Percentiles rank a stretch among this genome's conserved stretches.
These are phyloP conservation scores for Metschnikowia corniflorae DNA, from an alignment of 805 yeast genomes.

Conservation along the genomic window DNA sequence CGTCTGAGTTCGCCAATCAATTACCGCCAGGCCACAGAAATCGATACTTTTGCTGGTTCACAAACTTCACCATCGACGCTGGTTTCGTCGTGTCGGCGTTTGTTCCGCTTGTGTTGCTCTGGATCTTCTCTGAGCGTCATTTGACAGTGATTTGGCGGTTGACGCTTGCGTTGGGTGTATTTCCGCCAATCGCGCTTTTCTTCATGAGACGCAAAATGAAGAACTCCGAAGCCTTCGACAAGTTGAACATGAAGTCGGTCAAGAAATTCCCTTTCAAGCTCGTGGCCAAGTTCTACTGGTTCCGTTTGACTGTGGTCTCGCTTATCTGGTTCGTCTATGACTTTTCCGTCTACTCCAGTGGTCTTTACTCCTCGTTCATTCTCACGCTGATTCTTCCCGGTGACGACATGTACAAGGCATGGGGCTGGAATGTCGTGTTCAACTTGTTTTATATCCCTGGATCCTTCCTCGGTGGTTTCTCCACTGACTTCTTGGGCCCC, in stretches of 20 bases:
- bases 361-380: slow-evolving; percentile 76
- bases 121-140: slow-evolving; percentile 73
- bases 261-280: slow-evolving; percentile 60
- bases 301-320: slow-evolving; percentile 65
- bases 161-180: slow-evolving; percentile 84
- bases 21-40: slow-evolving; percentile 82
- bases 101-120: slow-evolving; percentile 79
- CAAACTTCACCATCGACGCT: slow-evolving; percentile 79
- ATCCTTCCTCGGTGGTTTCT: slow-evolving; percentile 77
- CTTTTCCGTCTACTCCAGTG: slow-evolving; percentile 83
- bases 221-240: slow-evolving; percentile 69
- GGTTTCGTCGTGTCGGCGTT: slow-evolving; percentile 85
- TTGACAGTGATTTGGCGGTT: slow-evolving; percentile 88
- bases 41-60: slow-evolving; percentile 85
- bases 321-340: slow-evolving; percentile 90
- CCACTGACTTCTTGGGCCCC: slow-evolving; percentile 91
- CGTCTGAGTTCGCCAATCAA: slow-evolving; percentile 83
- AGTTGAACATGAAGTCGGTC: slow-evolving; percentile 63
- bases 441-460: slow-evolving; percentile 91
- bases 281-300: slow-evolving; percentile 79
- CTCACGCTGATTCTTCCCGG: slow-evolving; percentile 55
- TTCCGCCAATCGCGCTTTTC: slow-evolving; percentile 78
- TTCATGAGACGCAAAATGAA: slow-evolving; percentile 70
- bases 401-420: slow-evolving; percentile 62
- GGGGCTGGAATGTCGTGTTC: slow-evolving; percentile 91